These are phyloP conservation scores for Stephania yunnanensis DNA, from an alignment of 164 flowering plant genomes.

Conservation along the genomic window DNA sequence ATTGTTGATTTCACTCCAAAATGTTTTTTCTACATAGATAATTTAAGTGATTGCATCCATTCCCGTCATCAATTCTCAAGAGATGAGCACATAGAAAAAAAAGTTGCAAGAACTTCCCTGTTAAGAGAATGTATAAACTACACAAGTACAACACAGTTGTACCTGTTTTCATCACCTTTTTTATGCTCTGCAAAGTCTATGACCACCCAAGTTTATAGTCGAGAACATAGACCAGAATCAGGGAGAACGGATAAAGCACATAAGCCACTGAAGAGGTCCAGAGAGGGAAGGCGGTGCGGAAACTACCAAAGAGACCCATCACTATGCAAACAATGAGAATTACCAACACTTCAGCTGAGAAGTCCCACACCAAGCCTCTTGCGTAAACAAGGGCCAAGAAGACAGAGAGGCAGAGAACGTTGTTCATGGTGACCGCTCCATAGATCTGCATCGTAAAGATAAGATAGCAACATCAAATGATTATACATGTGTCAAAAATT, in stretches of 20 bases:
- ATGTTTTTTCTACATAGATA: neutral
- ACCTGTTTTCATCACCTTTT: neutral
- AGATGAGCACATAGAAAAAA: neutral
- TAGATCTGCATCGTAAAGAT: conserved; percentile 55
- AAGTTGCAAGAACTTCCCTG: neutral
- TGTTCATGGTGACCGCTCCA: conserved; percentile 79
- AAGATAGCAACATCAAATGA: too few species aligned
- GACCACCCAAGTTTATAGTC: conserved; percentile 70
- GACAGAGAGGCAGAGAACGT: conserved; percentile 63
- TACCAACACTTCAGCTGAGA: conserved; percentile 76
- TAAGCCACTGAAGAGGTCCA: conserved; percentile 71
- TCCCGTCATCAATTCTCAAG: neutral
- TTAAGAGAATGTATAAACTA: neutral
- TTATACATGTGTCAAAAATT: too few species aligned
- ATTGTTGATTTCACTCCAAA: neutral
- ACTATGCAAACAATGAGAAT: conserved; percentile 62
- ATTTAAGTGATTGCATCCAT: neutral
- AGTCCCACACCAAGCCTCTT: conserved; percentile 70
- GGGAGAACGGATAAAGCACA: conserved; percentile 61
- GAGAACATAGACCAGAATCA: conserved; percentile 68
- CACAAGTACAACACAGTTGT: neutral
- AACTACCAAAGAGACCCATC: conserved; percentile 66
- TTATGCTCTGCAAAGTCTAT: conserved; percentile 22
- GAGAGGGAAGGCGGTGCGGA: conserved; percentile 66
- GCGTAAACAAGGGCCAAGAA: conserved; percentile 65